A percentile compares a stretch with the other conserved stretches of the same genome.
Conservation (phyloP, 2,329 filamentous ascomycete genomes). For the Colletotrichum spaethianum region DNA sequence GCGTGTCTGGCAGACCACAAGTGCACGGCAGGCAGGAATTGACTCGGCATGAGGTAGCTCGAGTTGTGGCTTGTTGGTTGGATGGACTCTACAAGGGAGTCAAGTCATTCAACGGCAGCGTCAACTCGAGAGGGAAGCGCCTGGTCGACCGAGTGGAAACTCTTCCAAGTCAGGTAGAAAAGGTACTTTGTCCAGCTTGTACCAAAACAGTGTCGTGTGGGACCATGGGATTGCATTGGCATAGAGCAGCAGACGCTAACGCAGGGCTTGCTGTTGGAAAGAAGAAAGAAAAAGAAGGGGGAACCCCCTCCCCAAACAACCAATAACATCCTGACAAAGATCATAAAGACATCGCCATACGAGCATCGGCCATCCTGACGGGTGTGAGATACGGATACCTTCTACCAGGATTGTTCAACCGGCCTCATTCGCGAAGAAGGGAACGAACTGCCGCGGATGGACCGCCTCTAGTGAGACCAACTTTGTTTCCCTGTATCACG, state of each 20-base stretch:
- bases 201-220: neutral
- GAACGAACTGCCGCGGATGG: neutral
- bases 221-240: constrained; percentile 12
- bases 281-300: too few relatives aligned
- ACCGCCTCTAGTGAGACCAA: neutral
- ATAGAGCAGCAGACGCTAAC: constrained; percentile 20
- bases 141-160: constrained; percentile 5
- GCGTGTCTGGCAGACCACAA: constrained; percentile 7
- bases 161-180: neutral
- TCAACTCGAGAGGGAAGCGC: neutral
- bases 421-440: neutral
- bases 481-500: neutral
- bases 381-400: neutral
- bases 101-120: constrained; percentile 10
- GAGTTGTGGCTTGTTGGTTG: constrained; percentile 3
- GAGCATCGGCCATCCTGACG: neutral
- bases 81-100: constrained; percentile 6
- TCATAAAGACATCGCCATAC: neutral
- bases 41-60: neutral
- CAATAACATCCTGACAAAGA: too few relatives aligned
- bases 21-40: neutral
- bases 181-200: constrained; percentile 4
- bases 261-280: constrained; percentile 10
- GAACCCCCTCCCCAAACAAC: too few relatives aligned
- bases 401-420: constrained; percentile 3